Evolutionary conservation across 106 monocot genomes (phyloP).

Genomic region (Phalaenopsis aphrodite): DNA sequence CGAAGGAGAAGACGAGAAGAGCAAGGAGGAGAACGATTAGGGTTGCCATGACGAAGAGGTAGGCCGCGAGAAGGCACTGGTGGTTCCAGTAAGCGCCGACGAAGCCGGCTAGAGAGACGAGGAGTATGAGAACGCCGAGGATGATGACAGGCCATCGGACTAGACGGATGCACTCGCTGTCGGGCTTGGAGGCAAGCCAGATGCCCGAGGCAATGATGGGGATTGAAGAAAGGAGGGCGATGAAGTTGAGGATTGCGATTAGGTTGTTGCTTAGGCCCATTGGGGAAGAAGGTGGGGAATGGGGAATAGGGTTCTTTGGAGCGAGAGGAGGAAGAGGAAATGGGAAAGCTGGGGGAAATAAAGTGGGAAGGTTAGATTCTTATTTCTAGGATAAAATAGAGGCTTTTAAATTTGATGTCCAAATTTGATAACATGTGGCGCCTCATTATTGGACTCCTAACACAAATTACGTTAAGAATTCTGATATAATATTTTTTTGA

Average conservation of each 20-base stretch:
- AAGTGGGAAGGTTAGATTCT: too few species aligned
- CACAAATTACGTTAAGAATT: too few species aligned
- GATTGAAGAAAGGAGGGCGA: conserved; percentile 67
- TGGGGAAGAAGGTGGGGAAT: too few species aligned
- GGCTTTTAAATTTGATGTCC: too few species aligned
- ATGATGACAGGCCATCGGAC: conserved; percentile 70
- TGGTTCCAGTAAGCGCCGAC: conserved; percentile 82
- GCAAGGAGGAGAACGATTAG: conserved; percentile 64
- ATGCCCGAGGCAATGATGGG: conserved; percentile 77
- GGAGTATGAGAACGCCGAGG: conserved; percentile 78
- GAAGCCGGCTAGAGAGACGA: conserved; percentile 90
- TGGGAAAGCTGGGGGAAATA: background rate
- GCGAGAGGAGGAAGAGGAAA: background rate
- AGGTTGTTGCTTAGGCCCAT: conserved; percentile 90
- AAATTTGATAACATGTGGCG: too few species aligned
- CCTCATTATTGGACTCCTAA: too few species aligned
- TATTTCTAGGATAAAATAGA: too few species aligned
- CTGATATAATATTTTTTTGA: too few species aligned
- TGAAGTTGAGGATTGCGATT: conserved; percentile 61
- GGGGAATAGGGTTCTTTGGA: background rate
- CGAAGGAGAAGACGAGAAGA: conserved; percentile 77
- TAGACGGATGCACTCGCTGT: conserved; percentile 54
- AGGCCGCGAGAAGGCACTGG: conserved; percentile 57
- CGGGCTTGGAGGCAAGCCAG: conserved; percentile 57
- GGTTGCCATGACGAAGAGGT: conserved; percentile 80